Conservation (phyloP, 495 filamentous ascomycete species). For the Podospora conica region DNA sequence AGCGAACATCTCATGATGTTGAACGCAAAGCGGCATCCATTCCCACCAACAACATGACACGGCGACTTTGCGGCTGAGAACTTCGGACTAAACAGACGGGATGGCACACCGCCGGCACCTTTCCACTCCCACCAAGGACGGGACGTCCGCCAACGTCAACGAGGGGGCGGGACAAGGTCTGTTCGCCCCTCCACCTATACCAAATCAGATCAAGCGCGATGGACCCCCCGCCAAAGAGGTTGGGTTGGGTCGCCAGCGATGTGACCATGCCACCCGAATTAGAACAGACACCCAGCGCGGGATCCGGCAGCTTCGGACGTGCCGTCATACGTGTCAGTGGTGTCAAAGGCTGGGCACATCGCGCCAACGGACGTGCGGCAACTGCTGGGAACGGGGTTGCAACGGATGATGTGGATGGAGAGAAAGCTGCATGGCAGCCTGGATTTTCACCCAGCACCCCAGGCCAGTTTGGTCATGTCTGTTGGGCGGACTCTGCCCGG, state of each 20-base stretch:
- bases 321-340: background rate
- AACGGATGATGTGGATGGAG: background rate
- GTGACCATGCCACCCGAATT: background rate
- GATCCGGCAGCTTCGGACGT: background rate
- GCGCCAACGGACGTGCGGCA: background rate
- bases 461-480: background rate
- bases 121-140: background rate
- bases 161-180: background rate
- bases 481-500: background rate
- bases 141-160: background rate
- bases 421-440: no score
- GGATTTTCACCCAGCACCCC: background rate
- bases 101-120: background rate
- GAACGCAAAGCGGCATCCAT: background rate
- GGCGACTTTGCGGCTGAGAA: background rate
- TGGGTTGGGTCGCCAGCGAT: background rate
- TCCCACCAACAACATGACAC: background rate
- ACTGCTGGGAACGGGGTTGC: background rate
- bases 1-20: background rate
- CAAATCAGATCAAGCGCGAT: background rate
- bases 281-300: background rate
- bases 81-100: background rate
- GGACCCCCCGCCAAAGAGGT: background rate
- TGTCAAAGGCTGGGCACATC: background rate
- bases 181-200: background rate